Evolutionary conservation across 1,284 basidiomycete species (phyloP).

Genomic region (Ceratobasidium sp.): DNA sequence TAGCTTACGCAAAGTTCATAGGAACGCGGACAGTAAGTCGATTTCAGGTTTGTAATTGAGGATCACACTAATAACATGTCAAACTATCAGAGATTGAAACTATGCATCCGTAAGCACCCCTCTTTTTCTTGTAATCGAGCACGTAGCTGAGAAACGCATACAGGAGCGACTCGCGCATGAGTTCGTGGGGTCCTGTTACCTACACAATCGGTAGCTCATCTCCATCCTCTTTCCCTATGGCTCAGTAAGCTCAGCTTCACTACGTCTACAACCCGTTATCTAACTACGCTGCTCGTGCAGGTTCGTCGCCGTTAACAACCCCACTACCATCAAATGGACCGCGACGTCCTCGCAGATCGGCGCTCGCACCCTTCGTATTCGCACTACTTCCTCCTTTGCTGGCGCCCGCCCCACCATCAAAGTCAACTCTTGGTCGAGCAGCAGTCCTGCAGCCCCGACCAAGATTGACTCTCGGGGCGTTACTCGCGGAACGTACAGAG

Average conservation of each 20-base stretch:
- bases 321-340: slow-evolving; percentile 47
- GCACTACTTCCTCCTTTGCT: slow-evolving; percentile 45
- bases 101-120: slow-evolving; percentile 36
- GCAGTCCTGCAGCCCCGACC: slow-evolving; percentile 43
- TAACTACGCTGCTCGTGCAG: slow-evolving; percentile 34
- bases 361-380: slow-evolving; percentile 39
- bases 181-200: slow-evolving; percentile 50
- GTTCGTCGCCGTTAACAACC: slow-evolving; percentile 55
- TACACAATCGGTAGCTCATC: slow-evolving; percentile 57
- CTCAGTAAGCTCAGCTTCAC: slow-evolving; percentile 45
- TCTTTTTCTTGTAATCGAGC: background rate
- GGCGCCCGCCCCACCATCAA: slow-evolving; percentile 43
- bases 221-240: slow-evolving; percentile 58
- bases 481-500: slow-evolving; percentile 45
- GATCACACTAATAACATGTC: too few species aligned
- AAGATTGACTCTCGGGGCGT: slow-evolving; percentile 47
- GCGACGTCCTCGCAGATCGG: slow-evolving; percentile 41
- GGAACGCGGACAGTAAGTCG: slow-evolving; percentile 39
- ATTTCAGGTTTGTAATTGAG: background rate
- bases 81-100: slow-evolving; percentile 39
- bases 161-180: slow-evolving; percentile 38
- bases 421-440: slow-evolving; percentile 43
- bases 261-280: background rate
- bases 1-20: too few species aligned
- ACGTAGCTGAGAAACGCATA: too few species aligned